A percentile compares a stretch with the other conserved stretches of the same genome.
Evolutionary conservation across 1,284 basidiomycete species (phyloP).

Genomic region (Austroboletus novae-zelandiae): DNA sequence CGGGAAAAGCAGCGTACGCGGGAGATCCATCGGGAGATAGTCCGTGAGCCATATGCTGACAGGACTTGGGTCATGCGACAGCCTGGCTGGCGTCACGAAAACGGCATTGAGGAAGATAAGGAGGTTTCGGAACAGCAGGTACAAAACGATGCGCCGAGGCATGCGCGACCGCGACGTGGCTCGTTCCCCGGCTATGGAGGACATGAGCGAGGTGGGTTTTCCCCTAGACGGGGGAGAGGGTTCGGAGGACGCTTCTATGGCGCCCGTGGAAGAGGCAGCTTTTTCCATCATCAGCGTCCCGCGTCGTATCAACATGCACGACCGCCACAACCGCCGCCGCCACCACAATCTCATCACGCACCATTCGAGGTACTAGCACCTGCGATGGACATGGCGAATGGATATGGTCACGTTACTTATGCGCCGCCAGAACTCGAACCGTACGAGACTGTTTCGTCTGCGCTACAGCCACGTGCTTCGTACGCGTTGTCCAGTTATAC

Average conservation of each 20-base stretch:
- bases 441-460: slow-evolving; percentile 34
- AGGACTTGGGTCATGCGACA: slow-evolving; percentile 17
- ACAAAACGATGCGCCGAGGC: slow-evolving; percentile 14
- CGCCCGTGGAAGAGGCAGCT: slow-evolving; percentile 21
- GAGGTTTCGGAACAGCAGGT: slow-evolving; percentile 26
- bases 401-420: slow-evolving; percentile 24
- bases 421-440: slow-evolving; percentile 20
- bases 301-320: slow-evolving; percentile 22
- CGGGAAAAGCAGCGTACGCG: slow-evolving; percentile 23
- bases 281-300: slow-evolving; percentile 26
- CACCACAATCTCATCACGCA: background rate
- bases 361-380: slow-evolving; percentile 22
- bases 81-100: slow-evolving; percentile 23
- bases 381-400: slow-evolving; percentile 22
- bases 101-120: slow-evolving; percentile 19
- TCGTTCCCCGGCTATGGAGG: slow-evolving; percentile 24
- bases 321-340: background rate
- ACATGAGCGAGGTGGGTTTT: slow-evolving; percentile 32
- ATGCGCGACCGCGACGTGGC: slow-evolving; percentile 26
- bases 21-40: slow-evolving; percentile 17
- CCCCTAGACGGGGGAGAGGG: slow-evolving; percentile 34
- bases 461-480: slow-evolving; percentile 23
- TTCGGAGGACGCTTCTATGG: slow-evolving; percentile 33
- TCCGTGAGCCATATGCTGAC: slow-evolving; percentile 23
- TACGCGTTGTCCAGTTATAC: slow-evolving; percentile 63